Evolutionary conservation across 2,329 filamentous ascomycete genomes (phyloP), one percentile per base, ranked within the genome.

Genomic region (Hymenoscyphus occultus): DNA sequence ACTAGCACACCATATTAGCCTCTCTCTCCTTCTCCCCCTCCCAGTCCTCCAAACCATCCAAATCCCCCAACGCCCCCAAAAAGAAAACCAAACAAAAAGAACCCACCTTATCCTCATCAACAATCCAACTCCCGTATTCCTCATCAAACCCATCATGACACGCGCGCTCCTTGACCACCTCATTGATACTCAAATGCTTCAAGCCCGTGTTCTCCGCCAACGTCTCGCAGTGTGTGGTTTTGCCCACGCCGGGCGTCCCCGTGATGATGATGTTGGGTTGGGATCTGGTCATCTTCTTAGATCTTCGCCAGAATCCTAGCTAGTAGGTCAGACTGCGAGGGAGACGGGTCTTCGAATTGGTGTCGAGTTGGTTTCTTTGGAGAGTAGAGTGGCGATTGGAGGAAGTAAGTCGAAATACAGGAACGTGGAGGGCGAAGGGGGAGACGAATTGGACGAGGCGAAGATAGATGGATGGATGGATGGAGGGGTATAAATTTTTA

Each of bases 171-270:
- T 97, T 97, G 67, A 96, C 93, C 48, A 98, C 83, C 72, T 96
- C 86, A 77, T 98, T 99, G 74, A 99, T 87, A 10, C 90, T 90
- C 14, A 99, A 78, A 77, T 97, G 93, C 73, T 88, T 89, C 69
- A 98, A 80, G 1, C 90, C 91, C 9, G 90, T 90, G 66, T 84
- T 86, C 74, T 90, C 83, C 6, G 92, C 91, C 59, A 99, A 81
- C 73, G 87, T 83, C 77, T 96, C 91, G 75, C 91, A 92, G 77
- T 97, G 93, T 7, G 91, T 96, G 19, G 93, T 97, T 81, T 99
- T 99, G 74, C 95, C 95, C 35, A 96, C 92, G 63, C 95, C 95
- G 0, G 95, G 95, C 22, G 95, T 99, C 69, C 95, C 95, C 51
- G 95, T 98, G 70, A 99, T 84, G 71, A 99, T 90, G 74, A 99